Conservation (phyloP, 495 filamentous ascomycete genomes). For the Collariella sp. region DNA sequence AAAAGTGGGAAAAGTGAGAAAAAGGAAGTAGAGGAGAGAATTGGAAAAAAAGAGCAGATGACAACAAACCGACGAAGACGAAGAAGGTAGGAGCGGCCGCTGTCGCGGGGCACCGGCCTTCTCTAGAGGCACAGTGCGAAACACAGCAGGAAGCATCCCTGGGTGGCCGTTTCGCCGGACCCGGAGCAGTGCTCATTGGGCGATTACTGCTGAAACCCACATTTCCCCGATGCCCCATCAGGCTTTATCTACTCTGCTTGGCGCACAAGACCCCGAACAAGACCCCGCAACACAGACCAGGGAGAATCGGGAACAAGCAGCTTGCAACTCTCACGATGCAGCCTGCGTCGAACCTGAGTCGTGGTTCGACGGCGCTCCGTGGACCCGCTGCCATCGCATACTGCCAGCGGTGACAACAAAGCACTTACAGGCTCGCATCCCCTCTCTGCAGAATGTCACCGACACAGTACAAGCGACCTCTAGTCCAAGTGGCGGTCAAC, state of each 20-base stretch:
- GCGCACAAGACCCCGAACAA: background rate
- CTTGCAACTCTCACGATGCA: background rate
- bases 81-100: background rate
- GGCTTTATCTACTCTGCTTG: background rate
- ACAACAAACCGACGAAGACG: background rate
- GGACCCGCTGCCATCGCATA: no score
- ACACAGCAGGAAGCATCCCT: background rate
- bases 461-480: background rate
- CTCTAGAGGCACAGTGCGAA: slow-evolving; percentile 13
- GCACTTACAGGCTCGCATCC: background rate
- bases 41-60: background rate
- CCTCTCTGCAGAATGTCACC: background rate
- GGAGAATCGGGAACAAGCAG: background rate
- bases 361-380: background rate
- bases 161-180: slow-evolving; percentile 8
- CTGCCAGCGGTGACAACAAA: background rate
- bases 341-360: background rate
- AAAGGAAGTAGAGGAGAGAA: background rate
- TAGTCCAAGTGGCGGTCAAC: slow-evolving; percentile 3
- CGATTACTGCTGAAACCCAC: background rate
- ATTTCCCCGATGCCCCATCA: background rate
- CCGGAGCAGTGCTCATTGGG: slow-evolving; percentile 16
- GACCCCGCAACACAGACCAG: background rate
- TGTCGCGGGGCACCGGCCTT: slow-evolving; percentile 8
- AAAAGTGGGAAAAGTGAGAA: background rate